phyloP scores from a whole-genome alignment of 2,329 filamentous ascomycete species.

The Diaporthe ilicicola region DNA sequence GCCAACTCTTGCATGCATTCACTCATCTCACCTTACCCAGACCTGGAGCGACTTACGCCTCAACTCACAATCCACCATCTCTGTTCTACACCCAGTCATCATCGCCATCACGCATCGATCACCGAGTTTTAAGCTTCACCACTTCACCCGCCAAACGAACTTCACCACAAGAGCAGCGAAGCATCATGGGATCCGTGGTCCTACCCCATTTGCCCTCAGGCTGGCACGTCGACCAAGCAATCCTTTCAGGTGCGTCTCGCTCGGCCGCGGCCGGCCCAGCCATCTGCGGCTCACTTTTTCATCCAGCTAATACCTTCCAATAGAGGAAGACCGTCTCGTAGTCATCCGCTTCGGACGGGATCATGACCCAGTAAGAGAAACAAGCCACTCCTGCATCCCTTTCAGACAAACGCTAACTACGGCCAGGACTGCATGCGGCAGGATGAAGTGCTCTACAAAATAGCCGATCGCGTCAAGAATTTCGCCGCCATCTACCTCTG shows the following conservation, averaged over 20 bases:
- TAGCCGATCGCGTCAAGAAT: slow-evolving; percentile 93
- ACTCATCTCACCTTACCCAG: neutral
- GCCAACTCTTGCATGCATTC: neutral
- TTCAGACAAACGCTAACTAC: slow-evolving; percentile 15
- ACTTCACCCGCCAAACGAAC: too few relatives aligned
- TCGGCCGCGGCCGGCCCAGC: slow-evolving; percentile 38
- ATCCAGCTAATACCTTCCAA: neutral
- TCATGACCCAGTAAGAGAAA: slow-evolving; percentile 45
- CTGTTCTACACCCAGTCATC: neutral
- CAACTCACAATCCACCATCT: neutral
- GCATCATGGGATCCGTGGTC: slow-evolving; percentile 79
- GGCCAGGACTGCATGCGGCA: slow-evolving; percentile 79
- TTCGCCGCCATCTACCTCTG: slow-evolving; percentile 93
- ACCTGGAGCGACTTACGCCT: slow-evolving; percentile 10
- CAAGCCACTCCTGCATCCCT: neutral
- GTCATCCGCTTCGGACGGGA: slow-evolving; percentile 94
- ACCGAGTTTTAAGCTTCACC: too few relatives aligned
- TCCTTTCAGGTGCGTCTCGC: slow-evolving; percentile 57
- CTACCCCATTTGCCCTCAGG: slow-evolving; percentile 90
- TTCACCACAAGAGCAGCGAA: neutral
- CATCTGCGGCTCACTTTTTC: slow-evolving; percentile 39
- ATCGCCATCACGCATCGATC: neutral
- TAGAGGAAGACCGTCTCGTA: slow-evolving; percentile 84
- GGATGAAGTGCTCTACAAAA: slow-evolving; percentile 94
- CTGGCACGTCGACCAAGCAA: slow-evolving; percentile 99